Conservation (phyloP, 306 rosid species). For the Datisca glomerata region DNA sequence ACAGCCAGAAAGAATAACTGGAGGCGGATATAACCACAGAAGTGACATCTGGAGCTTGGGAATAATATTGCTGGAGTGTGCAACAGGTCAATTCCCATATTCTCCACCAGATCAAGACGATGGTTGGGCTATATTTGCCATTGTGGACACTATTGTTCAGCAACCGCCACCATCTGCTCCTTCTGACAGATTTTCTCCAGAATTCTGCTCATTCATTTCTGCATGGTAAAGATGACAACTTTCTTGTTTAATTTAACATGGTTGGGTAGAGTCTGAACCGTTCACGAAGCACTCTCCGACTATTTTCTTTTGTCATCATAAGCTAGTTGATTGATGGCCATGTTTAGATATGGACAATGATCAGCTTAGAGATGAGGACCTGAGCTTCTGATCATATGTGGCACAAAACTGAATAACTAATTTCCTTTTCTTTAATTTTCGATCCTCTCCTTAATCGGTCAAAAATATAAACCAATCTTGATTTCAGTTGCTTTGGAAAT, state of each 20-base stretch:
- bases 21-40: constrained; percentile 63
- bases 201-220: constrained; percentile 86
- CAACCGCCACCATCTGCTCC: constrained; percentile 77
- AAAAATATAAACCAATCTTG: no score
- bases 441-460: no score
- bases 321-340: no score
- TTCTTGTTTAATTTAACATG: no score
- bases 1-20: constrained; percentile 92
- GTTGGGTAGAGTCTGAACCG: no score
- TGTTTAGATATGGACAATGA: no score
- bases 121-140: constrained; percentile 68
- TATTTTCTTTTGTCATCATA: no score
- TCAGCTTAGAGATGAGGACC: no score
- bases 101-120: constrained; percentile 61
- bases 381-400: no score
- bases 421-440: no score
- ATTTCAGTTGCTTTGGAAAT: not conserved
- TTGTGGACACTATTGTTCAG: constrained; percentile 64
- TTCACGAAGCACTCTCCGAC: no score
- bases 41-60: constrained; percentile 99
- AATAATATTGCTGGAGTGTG: constrained; percentile 83
- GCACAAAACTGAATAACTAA: no score
- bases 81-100: constrained; percentile 79
- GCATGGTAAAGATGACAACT: constrained; percentile 95
- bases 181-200: constrained; percentile 60